Evolutionary conservation across 192 early-diverging fungal species (phyloP), one percentile per base, ranked within the genome.

Genomic region (Podila clonocystis): DNA sequence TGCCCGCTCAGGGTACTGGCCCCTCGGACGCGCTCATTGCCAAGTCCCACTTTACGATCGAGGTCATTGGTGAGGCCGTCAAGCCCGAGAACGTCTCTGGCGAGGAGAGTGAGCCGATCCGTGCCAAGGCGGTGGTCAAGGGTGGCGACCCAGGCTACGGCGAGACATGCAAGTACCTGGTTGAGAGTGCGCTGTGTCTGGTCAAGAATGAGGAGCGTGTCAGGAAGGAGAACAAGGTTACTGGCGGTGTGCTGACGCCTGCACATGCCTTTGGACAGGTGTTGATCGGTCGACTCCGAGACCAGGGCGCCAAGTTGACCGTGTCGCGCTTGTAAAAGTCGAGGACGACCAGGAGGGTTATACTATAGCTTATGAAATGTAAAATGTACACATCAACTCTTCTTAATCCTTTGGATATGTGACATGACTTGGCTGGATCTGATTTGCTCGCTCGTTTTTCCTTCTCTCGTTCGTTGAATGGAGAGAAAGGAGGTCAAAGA

Each of bases 81-180:
- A 41, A 64, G 22, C 59, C 69, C 30, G 15, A 38, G 33, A 33
- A 28, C 36, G 71, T 28, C 33, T 48, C 15, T 24, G 33, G 24
- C n/a, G 26, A 45, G 15, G 41, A 45, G 41, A 2, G 41, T 17
- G 41, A 45, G 2, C 41, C 41, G 13, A 24, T 62, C 29, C 41
- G 60, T 17, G 70, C 49, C 34, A 33, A 68, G n/a, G 62, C 68
- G 17, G 62, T 74, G 52, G 31, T 63, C 24, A 70, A 82, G 6
- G 85, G 86, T 17, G 85, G 85, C 22, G 96, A 97, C 68, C 92
- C 94, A 12, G 95, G 95, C 2, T 98, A 98, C 82, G 85, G 85
- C 31, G 94, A 94, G 70, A 97, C 95, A 2, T 89, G 89, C 62
- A 87, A 88, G 52, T 94, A 95, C 85, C 72, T 96, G 28, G 88